Evolutionary conservation across 208 protist species (phyloP), one percentile per base, ranked within the genome.

Genomic region (Leishmania turanica): DNA sequence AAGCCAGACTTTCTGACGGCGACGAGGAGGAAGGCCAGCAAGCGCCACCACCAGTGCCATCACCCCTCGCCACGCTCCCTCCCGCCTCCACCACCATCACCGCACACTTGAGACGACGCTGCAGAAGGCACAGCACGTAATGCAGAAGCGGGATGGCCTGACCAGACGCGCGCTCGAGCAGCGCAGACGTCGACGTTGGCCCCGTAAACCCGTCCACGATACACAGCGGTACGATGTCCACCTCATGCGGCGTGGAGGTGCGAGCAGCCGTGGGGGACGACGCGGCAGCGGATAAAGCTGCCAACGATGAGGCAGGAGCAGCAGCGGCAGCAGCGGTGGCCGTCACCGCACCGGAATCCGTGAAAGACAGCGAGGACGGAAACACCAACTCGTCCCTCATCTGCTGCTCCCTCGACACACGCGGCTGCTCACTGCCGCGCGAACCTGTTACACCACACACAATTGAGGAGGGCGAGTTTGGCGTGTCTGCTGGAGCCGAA

Each of bases 41-140:
- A 58, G 73, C 4, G 31, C 19, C 8, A 13, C 53, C 34, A 58
- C 49, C 21, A 19, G 17, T 13, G 51, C 45, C 37, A 17, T 17
- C 4, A 51, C 66, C 42, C 34, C 13, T 27, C 17, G 54, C 24
- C 17, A 31, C 37, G 40, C 74, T 53, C 40, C 37, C 31, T 21
- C 51, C 51, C 54, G 45, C 76, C 83, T 96, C 92, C 3, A 91
- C 21, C 8, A 95, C 40, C 65, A 96, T 78, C 83, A 96, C 84
- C 11, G 93, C 91, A 78, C 91, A 93, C 40, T 77, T 78, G 24
- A 89, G 65, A 37, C 90, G 91, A 40, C 87, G 90, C 78, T 93
- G 93, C 58, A 96, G 84, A 40, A 81, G 80, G 60, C 84, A 88
- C 47, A 95, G 85, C 21, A 93, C 69, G 84, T 90, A 92, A 75